Evolutionary conservation across 257 asterid genomes (phyloP), one percentile per base, ranked within the genome.

Genomic region (Handroanthus guayacan): DNA sequence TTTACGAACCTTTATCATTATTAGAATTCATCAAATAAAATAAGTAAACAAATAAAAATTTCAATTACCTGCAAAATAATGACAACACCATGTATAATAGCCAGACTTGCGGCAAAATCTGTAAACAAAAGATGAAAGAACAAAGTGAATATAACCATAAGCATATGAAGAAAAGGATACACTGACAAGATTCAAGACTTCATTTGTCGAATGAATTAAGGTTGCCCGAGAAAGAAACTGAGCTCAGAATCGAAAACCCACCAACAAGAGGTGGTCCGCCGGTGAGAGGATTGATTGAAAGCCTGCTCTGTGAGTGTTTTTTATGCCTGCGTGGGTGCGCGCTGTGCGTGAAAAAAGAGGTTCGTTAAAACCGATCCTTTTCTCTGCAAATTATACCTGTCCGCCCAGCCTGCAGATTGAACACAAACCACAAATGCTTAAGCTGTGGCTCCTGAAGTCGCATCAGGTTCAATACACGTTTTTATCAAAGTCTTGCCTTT

Each of bases 161-260:
- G 31, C 62, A 47, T 34, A 9, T 12, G 11, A 67, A 20, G 31
- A 18, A 6, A 67, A 25, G 48, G 25, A 62, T 14, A 39, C 6
- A 52, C 16, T 34, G 17, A 16, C 60, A 34, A 39, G 18, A 62
- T 47, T 8, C 48, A 78, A 74, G 56, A 45, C 16, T 67, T 52
- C 57, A 18, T 14, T 55, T 68, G 52, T 37, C 62, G 73, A 73
- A 14, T 36, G 41, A 51, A 31, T 1, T 50, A 6, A 60, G 62
- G 72, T 62, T 43, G 41, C 16, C 57, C 14, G 48, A 37, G 20
- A 41, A 7, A 73, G 8, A 43, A 72, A 62, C 64, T 39, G 44
- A 75, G 68, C 69, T 37, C 60, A 37, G 37, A 75, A 79, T 71
- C 61, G 74, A 57, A 79, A 70, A 79, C 80, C 79, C 45, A 76